phyloP scores from a whole-genome alignment of 2,329 filamentous ascomycete genomes.

The Sphaerulina populicola region DNA sequence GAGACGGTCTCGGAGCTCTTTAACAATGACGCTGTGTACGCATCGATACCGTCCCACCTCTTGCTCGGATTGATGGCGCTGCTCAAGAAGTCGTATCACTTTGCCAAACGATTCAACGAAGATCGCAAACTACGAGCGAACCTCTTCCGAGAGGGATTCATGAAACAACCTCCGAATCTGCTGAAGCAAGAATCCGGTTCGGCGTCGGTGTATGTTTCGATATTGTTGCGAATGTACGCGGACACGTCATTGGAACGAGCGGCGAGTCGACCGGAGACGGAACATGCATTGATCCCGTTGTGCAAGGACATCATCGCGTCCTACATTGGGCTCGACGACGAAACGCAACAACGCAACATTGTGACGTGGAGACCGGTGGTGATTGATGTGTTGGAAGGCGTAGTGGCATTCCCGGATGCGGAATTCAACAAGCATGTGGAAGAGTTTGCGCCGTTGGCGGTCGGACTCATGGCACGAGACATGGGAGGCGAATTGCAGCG shows the following conservation, averaged over 20 bases:
- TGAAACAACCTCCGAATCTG: conserved; percentile 97
- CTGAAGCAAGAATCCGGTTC: conserved; percentile 93
- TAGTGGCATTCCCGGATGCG: conserved; percentile 68
- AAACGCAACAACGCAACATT: conserved; percentile 94
- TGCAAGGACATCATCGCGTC: conserved; percentile 88
- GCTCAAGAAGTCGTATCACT: conserved; percentile 91
- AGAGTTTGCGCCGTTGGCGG: conserved; percentile 76
- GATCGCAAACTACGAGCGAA: conserved; percentile 92
- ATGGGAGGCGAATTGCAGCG: conserved; percentile 69
- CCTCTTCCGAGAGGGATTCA: conserved; percentile 95
- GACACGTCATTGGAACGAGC: conserved; percentile 77
- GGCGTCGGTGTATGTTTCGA: conserved; percentile 89
- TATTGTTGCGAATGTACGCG: conserved; percentile 94
- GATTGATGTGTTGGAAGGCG: conserved; percentile 91
- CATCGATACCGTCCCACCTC: conserved; percentile 81
- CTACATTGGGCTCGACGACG: conserved; percentile 82
- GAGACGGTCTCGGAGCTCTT: conserved; percentile 98
- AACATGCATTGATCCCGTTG: conserved; percentile 83
- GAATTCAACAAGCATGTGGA: conserved; percentile 73
- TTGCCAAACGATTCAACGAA: conserved; percentile 94
- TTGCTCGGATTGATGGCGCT: conserved; percentile 87
- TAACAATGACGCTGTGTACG: conserved; percentile 91
- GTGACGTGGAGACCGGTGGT: conserved; percentile 95
- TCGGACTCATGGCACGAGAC: conserved; percentile 69
- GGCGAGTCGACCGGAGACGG: conserved; percentile 71